Evolutionary conservation across 768 basidiomycete species (phyloP).

Genomic region (Pleurotus pulmonarius): DNA sequence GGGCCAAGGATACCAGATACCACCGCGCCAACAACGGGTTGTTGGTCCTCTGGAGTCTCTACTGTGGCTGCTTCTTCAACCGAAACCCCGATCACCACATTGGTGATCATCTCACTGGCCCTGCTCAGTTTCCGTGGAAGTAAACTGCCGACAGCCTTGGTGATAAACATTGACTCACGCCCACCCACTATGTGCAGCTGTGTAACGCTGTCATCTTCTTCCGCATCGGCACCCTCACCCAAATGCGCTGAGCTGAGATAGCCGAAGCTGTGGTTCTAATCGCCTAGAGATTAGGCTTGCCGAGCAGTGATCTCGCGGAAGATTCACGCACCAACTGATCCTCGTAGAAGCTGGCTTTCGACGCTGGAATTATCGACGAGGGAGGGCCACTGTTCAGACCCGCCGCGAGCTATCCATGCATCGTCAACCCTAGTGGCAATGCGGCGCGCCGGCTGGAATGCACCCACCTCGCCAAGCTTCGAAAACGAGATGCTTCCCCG

Average conservation of each 20-base stretch:
- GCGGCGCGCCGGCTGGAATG: background rate
- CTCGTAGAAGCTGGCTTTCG: slow-evolving; percentile 4
- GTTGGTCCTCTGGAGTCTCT: background rate
- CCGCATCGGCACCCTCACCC: background rate
- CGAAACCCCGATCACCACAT: slow-evolving; percentile 9
- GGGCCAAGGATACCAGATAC: background rate
- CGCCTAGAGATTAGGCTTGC: background rate
- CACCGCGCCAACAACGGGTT: background rate
- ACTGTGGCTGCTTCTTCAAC: slow-evolving; percentile 4
- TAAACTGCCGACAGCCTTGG: slow-evolving; percentile 6
- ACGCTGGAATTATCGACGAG: background rate
- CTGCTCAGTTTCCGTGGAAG: slow-evolving; percentile 7
- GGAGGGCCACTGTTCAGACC: slow-evolving; percentile 4
- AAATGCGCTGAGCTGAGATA: slow-evolving; percentile 2
- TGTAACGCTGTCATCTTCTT: slow-evolving; percentile 3
- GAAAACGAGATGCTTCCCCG: slow-evolving; percentile 7
- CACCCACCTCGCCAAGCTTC: slow-evolving; percentile 5
- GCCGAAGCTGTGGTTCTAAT: slow-evolving; percentile 1
- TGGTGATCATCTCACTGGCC: background rate
- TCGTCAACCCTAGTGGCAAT: background rate
- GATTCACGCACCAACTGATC: background rate
- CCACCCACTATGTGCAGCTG: background rate
- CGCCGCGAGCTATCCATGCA: background rate
- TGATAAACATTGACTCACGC: slow-evolving; percentile 1
- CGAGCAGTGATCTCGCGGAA: background rate